Conservation (phyloP, 192 early-diverging fungal species). For the Entomortierella lignicola region DNA sequence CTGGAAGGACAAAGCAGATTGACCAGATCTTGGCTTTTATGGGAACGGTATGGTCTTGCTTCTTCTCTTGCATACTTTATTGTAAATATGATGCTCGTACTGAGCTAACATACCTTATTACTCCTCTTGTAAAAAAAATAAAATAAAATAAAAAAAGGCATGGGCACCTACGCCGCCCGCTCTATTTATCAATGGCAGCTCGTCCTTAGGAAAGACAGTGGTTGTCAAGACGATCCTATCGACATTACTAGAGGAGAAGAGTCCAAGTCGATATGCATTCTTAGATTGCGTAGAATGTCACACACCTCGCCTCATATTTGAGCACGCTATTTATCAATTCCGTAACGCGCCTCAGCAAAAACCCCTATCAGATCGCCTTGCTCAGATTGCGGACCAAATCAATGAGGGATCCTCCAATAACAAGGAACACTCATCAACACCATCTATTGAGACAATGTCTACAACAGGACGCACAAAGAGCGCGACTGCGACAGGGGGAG, state of each 20-base stretch:
- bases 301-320: conserved; percentile 82
- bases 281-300: conserved; percentile 84
- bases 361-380: background rate
- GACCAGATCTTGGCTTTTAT: conserved; percentile 57
- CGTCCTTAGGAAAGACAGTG: conserved; percentile 62
- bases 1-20: conserved; percentile 58
- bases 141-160: no score
- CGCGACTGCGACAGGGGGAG: background rate
- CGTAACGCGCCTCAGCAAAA: conserved; percentile 56
- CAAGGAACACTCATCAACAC: conserved; percentile 33
- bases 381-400: background rate
- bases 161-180: conserved; percentile 52
- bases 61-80: background rate
- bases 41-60: conserved; percentile 41
- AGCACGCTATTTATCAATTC: conserved; percentile 78
- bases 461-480: background rate
- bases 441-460: background rate
- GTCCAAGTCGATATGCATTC: conserved; percentile 60
- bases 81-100: no score
- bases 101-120: background rate
- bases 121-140: conserved; percentile 1
- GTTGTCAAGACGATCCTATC: conserved; percentile 42
- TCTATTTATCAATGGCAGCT: conserved; percentile 61
- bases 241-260: conserved; percentile 15
- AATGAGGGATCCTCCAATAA: background rate